These are phyloP conservation scores for Botrytis fragariae DNA, from an alignment of 2,329 filamentous ascomycete genomes.

Conservation along the genomic window DNA sequence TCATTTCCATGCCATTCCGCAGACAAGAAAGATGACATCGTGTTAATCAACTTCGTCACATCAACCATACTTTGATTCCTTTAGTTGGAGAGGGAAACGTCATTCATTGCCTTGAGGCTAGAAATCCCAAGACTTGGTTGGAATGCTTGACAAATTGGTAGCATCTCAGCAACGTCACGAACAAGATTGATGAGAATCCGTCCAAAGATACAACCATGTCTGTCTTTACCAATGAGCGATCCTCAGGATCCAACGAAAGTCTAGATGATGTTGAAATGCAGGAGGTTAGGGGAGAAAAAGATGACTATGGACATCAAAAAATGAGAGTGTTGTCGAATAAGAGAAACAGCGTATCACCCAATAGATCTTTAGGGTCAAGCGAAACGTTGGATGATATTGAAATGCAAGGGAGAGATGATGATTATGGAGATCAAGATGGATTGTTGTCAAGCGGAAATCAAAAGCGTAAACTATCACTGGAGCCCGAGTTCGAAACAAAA, in stretches of 20 bases:
- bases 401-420: constrained; percentile 33
- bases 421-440: constrained; percentile 26
- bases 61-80: background rate
- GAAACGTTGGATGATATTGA: constrained; percentile 31
- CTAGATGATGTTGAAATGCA: constrained; percentile 35
- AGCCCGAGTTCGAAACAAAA: constrained; percentile 31
- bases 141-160: background rate
- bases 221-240: constrained; percentile 19
- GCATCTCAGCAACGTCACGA: background rate
- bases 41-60: background rate
- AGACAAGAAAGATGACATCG: background rate
- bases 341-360: constrained; percentile 17
- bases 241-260: constrained; percentile 22
- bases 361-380: constrained; percentile 22
- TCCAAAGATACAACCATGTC: constrained; percentile 22
- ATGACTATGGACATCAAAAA: constrained; percentile 27
- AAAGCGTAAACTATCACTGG: constrained; percentile 20
- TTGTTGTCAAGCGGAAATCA: background rate
- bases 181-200: background rate
- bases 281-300: constrained; percentile 34
- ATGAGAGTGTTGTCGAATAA: background rate
- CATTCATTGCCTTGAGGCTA: background rate
- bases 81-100: background rate
- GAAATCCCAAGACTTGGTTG: background rate
- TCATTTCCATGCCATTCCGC: background rate